Base-by-base conservation (phyloP, 2,329 filamentous ascomycete species). In the Nakataea oryzae region DNA sequence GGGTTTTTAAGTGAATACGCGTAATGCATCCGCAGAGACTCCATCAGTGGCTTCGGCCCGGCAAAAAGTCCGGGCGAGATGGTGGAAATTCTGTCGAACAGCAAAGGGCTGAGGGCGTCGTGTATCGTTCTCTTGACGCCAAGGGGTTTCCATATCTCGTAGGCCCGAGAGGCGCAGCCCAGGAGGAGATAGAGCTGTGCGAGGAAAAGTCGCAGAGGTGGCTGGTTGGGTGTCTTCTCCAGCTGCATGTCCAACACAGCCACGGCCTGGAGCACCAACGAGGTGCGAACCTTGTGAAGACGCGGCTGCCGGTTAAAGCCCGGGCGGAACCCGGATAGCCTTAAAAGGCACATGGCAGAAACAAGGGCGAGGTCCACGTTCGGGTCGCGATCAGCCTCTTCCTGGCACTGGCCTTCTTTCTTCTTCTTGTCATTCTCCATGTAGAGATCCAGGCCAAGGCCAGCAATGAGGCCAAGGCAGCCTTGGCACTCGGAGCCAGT, bases 121-220 rank as follows among this genome's bases (percentile, higher is more conserved):
- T 83, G 78, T 30, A 84, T 81, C 0, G 80, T 81, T 27, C 82
- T 77, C 70, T 86, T 86, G 2, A 86, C 78, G 3, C 77, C 80
- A 12, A 84, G 74, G 0, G 74, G 74, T 13, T 75, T 72, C 81
- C 82, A 85, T 2, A 82, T 70, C 41, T 78, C 69, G 28, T 77
- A 72, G 0, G 79, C 80, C 24, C 75, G 74, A 1, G 78, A 74
- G 0, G 75, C 75, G 14, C 79, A 81, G 9, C 82, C 82, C 8
- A 84, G 71, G 3, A 78, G 69, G 12, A 83, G 71, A 60, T 83
- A 81, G 2, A 85, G 68, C 62, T 81, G 80, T 1, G 81, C 74
- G 0, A 86, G 73, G 0, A 85, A 64, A 4, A 86, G 72, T 2
- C 78, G 76, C 3, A 82, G 71, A 0, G 77, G 72, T 59, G 75